Percentiles rank a stretch among this genome's conserved stretches.
Evolutionary conservation across 2,329 filamentous ascomycete genomes (phyloP).

Genomic region (Aspergillus sp.): DNA sequence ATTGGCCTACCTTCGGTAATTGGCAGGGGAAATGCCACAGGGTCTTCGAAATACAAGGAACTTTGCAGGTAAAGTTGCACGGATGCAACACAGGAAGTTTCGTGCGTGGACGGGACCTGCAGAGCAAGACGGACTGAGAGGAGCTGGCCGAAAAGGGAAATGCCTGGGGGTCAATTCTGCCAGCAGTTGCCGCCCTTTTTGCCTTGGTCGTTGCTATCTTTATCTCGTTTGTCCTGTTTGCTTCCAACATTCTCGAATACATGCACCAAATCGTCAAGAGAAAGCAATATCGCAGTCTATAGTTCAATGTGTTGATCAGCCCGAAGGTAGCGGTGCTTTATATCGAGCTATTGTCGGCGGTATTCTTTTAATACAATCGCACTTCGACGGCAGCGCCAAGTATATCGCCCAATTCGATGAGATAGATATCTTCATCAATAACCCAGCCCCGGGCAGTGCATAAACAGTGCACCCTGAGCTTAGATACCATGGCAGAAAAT

Average conservation of each 20-base stretch:
- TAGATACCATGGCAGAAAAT: constrained; percentile 22
- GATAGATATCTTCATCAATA: background rate
- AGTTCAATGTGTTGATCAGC: background rate
- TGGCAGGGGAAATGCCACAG: background rate
- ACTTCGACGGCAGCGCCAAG: too few species aligned
- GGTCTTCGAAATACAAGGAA: background rate
- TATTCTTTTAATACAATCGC: too few species aligned
- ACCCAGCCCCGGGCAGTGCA: background rate
- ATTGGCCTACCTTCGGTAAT: background rate
- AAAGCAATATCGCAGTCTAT: background rate
- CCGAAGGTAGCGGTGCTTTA: too few species aligned
- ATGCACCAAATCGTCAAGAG: background rate
- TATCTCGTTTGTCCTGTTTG: background rate
- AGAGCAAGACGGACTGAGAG: too few species aligned
- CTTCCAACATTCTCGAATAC: background rate
- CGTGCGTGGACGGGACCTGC: background rate
- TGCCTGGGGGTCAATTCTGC: background rate
- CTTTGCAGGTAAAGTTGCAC: background rate
- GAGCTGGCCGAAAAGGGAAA: background rate
- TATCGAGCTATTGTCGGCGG: too few species aligned
- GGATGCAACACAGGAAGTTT: background rate
- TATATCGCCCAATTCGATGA: too few species aligned
- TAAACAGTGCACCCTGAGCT: background rate
- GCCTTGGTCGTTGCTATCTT: background rate
- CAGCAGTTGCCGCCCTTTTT: background rate